A percentile compares a stretch with the other conserved stretches of the same genome.
Conservation (phyloP, 1,139 yeast genomes). For the Casaregolazyma suthepensis region DNA sequence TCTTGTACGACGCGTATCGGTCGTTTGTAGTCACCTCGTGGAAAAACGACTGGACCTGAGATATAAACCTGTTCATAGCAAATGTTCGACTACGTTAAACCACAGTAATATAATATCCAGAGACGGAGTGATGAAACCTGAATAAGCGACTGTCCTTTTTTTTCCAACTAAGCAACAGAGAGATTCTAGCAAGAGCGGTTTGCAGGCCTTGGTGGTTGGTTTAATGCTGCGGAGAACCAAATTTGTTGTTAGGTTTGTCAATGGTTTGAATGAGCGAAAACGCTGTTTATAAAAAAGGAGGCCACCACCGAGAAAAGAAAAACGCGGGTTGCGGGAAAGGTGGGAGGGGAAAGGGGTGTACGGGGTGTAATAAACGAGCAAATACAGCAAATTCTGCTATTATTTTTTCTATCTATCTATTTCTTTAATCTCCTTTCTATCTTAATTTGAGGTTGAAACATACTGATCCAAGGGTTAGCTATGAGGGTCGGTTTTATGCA, state of each 20-base stretch:
- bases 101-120: neutral
- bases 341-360: neutral
- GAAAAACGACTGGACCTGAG: conserved; percentile 41
- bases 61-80: conserved; percentile 30
- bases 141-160: neutral
- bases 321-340: neutral
- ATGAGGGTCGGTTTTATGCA: neutral
- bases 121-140: neutral
- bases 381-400: too few relatives aligned
- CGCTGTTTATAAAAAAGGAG: neutral
- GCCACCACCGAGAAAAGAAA: neutral
- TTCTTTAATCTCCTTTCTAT: neutral
- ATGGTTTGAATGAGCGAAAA: neutral
- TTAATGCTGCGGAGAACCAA: neutral
- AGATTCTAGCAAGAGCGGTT: neutral
- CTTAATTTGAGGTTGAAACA: neutral
- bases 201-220: neutral
- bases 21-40: conserved; percentile 61
- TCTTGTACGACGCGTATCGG: conserved; percentile 56
- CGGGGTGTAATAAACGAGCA: neutral
- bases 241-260: neutral
- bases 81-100: neutral
- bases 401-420: neutral
- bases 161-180: neutral
- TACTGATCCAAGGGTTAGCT: neutral